phyloP scores from a whole-genome alignment of 768 basidiomycete species.

The Multifurca ochricompacta region DNA sequence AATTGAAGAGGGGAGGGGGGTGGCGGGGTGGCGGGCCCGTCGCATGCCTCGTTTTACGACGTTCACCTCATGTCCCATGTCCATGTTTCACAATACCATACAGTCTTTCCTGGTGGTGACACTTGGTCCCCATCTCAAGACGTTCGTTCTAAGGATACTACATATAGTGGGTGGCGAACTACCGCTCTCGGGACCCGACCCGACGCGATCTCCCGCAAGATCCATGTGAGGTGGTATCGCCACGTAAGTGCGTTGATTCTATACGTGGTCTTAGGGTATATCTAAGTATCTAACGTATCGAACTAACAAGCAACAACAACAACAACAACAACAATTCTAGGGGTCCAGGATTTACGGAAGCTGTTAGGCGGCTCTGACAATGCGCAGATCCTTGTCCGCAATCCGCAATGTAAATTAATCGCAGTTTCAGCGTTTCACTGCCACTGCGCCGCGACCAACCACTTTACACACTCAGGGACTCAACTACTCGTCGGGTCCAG shows the following conservation, averaged over 20 bases:
- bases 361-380: not conserved
- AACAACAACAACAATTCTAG: not conserved
- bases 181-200: not conserved
- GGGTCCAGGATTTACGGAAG: not conserved
- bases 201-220: not conserved
- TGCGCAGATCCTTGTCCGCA: not conserved
- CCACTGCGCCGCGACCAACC: no score
- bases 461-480: no score
- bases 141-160: not conserved
- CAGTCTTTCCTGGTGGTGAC: no score
- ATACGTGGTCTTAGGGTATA: not conserved
- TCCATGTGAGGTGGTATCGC: not conserved
- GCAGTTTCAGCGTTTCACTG: no score
- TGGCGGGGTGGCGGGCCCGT: not conserved
- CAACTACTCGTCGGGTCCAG: not conserved
- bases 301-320: no score
- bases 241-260: not conserved
- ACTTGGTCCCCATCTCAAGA: not conserved
- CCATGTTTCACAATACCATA: no score
- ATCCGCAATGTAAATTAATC: no score
- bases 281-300: no score
- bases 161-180: no score
- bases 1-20: not conserved
- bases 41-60: not conserved
- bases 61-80: not conserved